A percentile compares a stretch with the other conserved stretches of the same genome.
phyloP scores from a whole-genome alignment of 306 rosid species.

The Rosa lucieae region DNA sequence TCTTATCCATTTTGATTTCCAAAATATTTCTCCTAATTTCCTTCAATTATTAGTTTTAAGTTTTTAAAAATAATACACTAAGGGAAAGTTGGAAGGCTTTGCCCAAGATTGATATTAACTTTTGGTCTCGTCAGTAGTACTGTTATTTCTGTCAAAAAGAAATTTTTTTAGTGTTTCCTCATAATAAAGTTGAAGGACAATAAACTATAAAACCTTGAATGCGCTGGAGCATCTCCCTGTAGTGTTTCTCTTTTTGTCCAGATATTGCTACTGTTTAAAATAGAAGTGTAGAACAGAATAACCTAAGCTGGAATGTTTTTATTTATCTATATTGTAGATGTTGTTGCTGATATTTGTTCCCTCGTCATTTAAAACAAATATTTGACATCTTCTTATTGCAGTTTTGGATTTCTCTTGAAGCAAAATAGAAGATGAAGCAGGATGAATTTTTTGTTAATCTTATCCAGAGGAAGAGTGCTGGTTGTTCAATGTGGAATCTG shows the following conservation, averaged over 20 bases:
- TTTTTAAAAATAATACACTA: neutral
- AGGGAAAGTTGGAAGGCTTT: neutral
- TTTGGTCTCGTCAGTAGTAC: neutral
- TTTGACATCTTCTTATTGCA: conserved; percentile 16
- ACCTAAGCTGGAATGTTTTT: neutral
- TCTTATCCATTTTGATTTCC: neutral
- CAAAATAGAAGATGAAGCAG: conserved; percentile 3
- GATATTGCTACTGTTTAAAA: neutral
- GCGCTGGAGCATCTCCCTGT: neutral
- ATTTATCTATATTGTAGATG: neutral
- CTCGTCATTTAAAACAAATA: neutral
- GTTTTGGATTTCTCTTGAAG: conserved; percentile 16
- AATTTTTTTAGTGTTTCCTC: neutral
- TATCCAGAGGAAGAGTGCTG: neutral
- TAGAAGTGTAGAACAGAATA: neutral
- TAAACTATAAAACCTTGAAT: neutral
- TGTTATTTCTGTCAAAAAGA: neutral
- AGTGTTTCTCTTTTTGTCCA: neutral
- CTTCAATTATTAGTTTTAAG: neutral
- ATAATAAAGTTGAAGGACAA: neutral
- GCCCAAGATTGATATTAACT: neutral
- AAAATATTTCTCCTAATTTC: neutral
- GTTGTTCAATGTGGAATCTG: conserved; percentile 19
- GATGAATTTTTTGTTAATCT: neutral
- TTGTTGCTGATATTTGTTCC: neutral